Base-by-base conservation (phyloP, 257 asterid genomes). In the Scutellaria barbata region DNA sequence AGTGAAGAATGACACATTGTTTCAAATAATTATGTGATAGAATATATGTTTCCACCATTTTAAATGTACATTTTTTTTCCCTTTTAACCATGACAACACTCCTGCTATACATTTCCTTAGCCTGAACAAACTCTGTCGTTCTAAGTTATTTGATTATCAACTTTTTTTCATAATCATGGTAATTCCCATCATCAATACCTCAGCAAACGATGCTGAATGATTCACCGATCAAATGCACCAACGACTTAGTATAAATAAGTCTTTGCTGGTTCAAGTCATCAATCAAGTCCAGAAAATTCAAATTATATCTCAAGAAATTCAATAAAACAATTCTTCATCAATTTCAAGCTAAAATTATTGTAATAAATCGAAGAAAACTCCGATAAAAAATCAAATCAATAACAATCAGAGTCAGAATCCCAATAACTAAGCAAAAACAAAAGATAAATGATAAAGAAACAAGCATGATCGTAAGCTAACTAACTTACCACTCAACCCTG, bases 401-500 rank as follows among this genome's bases (percentile, higher is more conserved):
- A 47, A 65, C 8, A 41, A 71, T 63, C 73, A 54, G 45, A n/a
- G 22, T 16, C n/a, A 39, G 7, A 53, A 63, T 8, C 50, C 8
- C 22, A 63, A 18, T 6, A 12, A 1, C 37, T 57, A 7, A 70
- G 14, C 40, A 3, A 42, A 14, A 22, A 8, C 12, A 46, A 52
- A 0, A 78, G 10, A 22, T 22, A 46, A 52, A 0, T 73, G 10
- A 22, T 22, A 60, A 33, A 12, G 20, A 2, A 35, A 8, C 1
- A 65, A 64, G 53, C 76, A 68, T 8, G 9, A 75, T 5, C 17
- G 7, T 22, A 22, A 43, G 48, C 14, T 45, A 61, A 78, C 60
- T 74, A 50, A 59, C 76, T 68, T 9, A 68, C 80, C 75, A 69
- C 33, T 22, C 48, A 58, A 39, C 64, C 47, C 65, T 25, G 30